Evolutionary conservation across 2,329 filamentous ascomycete genomes (phyloP).

Genomic region (Leptographium flavum): DNA sequence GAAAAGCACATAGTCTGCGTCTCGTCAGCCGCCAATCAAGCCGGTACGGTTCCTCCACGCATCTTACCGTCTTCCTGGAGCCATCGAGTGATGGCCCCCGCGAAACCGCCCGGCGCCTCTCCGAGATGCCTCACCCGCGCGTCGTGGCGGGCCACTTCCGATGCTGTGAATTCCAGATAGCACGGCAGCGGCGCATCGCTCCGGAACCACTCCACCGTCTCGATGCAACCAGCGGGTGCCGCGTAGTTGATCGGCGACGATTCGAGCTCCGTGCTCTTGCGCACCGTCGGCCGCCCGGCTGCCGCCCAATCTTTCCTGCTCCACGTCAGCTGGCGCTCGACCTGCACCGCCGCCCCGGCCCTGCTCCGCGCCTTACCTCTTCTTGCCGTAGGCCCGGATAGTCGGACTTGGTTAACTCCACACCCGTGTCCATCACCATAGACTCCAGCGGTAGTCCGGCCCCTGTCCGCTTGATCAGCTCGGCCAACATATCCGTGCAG

Average conservation of each 20-base stretch:
- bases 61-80: constrained; percentile 43
- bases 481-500: constrained; percentile 41
- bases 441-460: constrained; percentile 55
- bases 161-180: constrained; percentile 53
- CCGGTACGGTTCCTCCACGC: no score
- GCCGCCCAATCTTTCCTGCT: constrained; percentile 54
- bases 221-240: constrained; percentile 41
- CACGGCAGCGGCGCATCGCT: constrained; percentile 52
- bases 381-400: no score
- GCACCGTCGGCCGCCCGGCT: constrained; percentile 35
- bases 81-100: constrained; percentile 48
- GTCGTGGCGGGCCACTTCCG: constrained; percentile 46
- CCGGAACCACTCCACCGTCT: constrained; percentile 63
- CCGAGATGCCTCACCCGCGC: constrained; percentile 46
- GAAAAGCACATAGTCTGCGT: no score
- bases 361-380: constrained; percentile 47
- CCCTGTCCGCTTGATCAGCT: constrained; percentile 52
- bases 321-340: not conserved
- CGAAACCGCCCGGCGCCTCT: constrained; percentile 45
- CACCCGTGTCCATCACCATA: constrained; percentile 50
- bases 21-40: no score
- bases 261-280: constrained; percentile 24
- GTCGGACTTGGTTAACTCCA: constrained; percentile 44
- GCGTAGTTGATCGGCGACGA: constrained; percentile 48
- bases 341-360: constrained; percentile 19